These are phyloP conservation scores for Brassica cretica DNA, from an alignment of 345 rosid species.

Conservation along the genomic window DNA sequence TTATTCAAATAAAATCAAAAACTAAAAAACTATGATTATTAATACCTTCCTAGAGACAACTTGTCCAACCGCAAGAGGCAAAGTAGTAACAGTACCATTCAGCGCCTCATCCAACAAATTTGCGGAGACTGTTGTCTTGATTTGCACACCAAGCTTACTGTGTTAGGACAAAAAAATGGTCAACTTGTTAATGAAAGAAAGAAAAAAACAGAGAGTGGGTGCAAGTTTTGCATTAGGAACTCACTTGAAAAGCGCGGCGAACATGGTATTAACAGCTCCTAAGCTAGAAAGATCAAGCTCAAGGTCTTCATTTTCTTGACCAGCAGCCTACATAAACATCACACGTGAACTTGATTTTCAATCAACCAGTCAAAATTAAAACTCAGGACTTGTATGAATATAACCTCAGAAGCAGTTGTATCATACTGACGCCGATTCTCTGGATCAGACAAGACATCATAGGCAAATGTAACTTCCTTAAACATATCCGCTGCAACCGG, in stretches of 20 bases:
- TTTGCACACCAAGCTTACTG: slow-evolving; percentile 97
- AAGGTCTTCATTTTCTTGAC: slow-evolving; percentile 74
- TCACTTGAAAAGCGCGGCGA: slow-evolving; percentile 94
- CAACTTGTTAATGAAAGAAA: background rate
- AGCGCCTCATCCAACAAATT: slow-evolving; percentile 84
- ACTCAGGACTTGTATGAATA: too few relatives aligned
- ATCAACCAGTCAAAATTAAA: too few relatives aligned
- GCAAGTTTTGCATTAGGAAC: background rate
- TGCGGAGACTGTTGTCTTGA: slow-evolving; percentile 93
- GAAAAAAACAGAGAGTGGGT: slow-evolving; percentile 10
- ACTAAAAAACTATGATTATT: background rate
- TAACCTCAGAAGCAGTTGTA: slow-evolving; percentile 86
- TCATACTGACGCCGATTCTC: slow-evolving; percentile 82
- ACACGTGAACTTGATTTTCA: background rate
- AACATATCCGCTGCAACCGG: slow-evolving; percentile 89
- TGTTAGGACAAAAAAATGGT: background rate
- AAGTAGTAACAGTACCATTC: slow-evolving; percentile 62
- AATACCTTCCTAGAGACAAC: slow-evolving; percentile 74
- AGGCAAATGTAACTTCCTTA: slow-evolving; percentile 85
- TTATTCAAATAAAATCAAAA: too few relatives aligned
- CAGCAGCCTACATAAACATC: slow-evolving; percentile 59
- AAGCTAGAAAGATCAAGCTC: slow-evolving; percentile 97
- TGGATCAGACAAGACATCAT: slow-evolving; percentile 84
- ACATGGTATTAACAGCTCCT: slow-evolving; percentile 93
- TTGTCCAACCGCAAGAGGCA: slow-evolving; percentile 60